These are phyloP conservation scores for Papiliotrema nemorosa DNA, from an alignment of 1,284 basidiomycete species.

Conservation along the genomic window DNA sequence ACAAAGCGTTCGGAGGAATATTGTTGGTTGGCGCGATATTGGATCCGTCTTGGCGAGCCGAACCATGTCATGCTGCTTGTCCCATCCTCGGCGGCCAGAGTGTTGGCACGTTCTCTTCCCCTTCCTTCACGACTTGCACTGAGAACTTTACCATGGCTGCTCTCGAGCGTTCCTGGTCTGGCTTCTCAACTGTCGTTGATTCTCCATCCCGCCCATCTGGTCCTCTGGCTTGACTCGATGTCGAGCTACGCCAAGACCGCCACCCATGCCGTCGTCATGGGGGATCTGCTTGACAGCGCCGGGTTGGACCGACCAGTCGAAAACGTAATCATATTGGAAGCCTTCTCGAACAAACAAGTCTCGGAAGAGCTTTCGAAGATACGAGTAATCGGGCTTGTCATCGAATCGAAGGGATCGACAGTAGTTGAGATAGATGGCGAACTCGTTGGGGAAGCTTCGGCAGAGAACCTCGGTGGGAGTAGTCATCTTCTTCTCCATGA, in stretches of 20 bases:
- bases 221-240: constrained; percentile 18
- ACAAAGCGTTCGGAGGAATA: too few species aligned
- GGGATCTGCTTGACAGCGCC: constrained; percentile 6
- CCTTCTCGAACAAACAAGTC: constrained; percentile 95
- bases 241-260: not conserved
- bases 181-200: constrained; percentile 42
- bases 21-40: too few species aligned
- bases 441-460: constrained; percentile 96
- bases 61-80: constrained; percentile 13
- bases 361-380: constrained; percentile 95
- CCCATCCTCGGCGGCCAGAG: not conserved
- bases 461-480: constrained; percentile 93
- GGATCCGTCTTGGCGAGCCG: constrained; percentile 15
- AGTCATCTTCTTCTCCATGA: constrained; percentile 99
- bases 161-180: constrained; percentile 43
- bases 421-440: constrained; percentile 96
- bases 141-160: constrained; percentile 23
- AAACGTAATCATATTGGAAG: constrained; percentile 97
- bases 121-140: not conserved
- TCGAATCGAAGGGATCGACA: constrained; percentile 94
- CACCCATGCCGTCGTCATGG: not conserved
- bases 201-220: constrained; percentile 20
- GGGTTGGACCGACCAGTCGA: constrained; percentile 90
- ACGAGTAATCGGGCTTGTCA: constrained; percentile 97
- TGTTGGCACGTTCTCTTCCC: constrained; percentile 1